Evolutionary conservation across 441 rosid species (phyloP), one percentile per base, ranked within the genome.

Genomic region (Pelargonium myrrhifolium): DNA sequence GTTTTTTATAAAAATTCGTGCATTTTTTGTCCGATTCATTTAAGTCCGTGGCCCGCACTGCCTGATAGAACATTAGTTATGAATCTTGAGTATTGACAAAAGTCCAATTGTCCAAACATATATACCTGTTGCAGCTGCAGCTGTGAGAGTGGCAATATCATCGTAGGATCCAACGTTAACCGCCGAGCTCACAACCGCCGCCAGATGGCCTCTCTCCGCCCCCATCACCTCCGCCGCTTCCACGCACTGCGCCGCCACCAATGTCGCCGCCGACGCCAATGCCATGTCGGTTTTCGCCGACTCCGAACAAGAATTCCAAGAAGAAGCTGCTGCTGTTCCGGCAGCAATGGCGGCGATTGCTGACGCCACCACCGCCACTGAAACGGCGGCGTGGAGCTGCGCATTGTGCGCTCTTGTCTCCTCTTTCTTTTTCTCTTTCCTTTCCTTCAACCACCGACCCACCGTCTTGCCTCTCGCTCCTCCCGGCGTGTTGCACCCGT

Each of bases 61-160:
- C 88, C 84, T 45, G 55, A 12, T 47, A 47, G 14, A 31, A 10
- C 43, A 3, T 0, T 77, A 91, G n/a, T n/a, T n/a, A n/a, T n/a
- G n/a, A n/a, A n/a, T n/a, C n/a, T n/a, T n/a, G n/a, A n/a, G n/a
- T n/a, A n/a, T n/a, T n/a, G n/a, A n/a, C n/a, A n/a, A n/a, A n/a
- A n/a, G n/a, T n/a, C n/a, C n/a, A n/a, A n/a, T n/a, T n/a, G n/a
- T n/a, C n/a, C n/a, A n/a, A n/a, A n/a, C n/a, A n/a, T n/a, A n/a
- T n/a, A n/a, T n/a, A n/a, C 97, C 95, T 47, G 99, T 92, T 20
- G 99, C 99, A 1, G 99, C 99, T 3, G 84, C 96, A 0, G 99
- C 98, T 0, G 99, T 91, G 69, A 94, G 68, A 1, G 99, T 87
- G 86, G 83, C 79, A 63, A 94, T 88, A 74, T 94, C 97, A 0